phyloP scores from a whole-genome alignment of 345 rosid species.

The Arabis alpina region DNA sequence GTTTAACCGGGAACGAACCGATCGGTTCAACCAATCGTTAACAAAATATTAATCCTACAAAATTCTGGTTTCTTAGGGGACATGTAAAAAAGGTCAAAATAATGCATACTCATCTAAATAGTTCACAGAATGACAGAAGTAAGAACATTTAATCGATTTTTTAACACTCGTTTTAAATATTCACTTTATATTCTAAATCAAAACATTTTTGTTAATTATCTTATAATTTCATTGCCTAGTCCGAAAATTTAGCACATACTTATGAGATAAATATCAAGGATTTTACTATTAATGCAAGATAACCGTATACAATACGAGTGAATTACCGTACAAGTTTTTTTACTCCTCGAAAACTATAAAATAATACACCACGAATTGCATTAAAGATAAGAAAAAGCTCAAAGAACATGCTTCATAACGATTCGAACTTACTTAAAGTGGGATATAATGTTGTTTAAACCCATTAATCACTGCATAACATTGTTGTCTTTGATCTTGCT shows the following conservation, averaged over 20 bases:
- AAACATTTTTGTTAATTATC: not conserved
- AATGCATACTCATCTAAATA: too few relatives aligned
- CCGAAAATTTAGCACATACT: not conserved
- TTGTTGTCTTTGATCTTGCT: slow-evolving; percentile 46
- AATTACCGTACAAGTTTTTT: not conserved
- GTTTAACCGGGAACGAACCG: slow-evolving; percentile 4
- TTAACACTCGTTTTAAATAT: not conserved
- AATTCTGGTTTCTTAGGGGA: too few relatives aligned
- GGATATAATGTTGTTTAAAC: slow-evolving; percentile 39
- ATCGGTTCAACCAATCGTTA: not conserved
- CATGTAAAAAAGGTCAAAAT: too few relatives aligned
- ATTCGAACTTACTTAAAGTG: slow-evolving; percentile 15
- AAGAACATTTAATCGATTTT: too few relatives aligned
- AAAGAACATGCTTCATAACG: not conserved
- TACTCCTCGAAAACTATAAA: not conserved
- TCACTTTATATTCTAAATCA: not conserved
- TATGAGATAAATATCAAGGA: not conserved
- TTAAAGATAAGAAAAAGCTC: too few relatives aligned
- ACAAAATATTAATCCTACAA: too few relatives aligned
- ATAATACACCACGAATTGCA: slow-evolving; percentile 3
- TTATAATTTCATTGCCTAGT: not conserved
- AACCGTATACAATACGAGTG: not conserved
- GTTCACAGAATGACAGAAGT: too few relatives aligned
- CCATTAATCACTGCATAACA: slow-evolving; percentile 43
- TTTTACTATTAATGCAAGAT: not conserved